Evolutionary conservation across 169 alveolate species (phyloP).

Genomic region (Eimeria tenella): DNA sequence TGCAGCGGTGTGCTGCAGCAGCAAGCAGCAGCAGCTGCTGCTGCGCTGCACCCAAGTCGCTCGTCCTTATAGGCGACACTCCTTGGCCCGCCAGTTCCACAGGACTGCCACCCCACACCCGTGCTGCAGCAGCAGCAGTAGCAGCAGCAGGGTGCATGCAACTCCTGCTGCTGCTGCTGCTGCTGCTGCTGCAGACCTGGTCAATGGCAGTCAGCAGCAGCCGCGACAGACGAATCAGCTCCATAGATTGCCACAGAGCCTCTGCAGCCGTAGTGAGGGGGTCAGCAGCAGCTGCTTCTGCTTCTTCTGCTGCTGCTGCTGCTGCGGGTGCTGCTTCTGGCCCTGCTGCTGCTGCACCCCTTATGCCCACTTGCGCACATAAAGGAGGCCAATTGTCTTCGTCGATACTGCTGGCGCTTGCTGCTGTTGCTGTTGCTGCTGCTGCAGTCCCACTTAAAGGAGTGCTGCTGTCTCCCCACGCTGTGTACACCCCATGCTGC

Average conservation of each 20-base stretch:
- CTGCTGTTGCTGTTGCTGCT: neutral
- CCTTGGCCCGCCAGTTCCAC: neutral
- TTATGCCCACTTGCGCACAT: neutral
- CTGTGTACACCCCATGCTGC: neutral
- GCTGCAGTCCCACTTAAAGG: neutral
- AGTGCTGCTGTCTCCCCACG: slow-evolving; percentile 21
- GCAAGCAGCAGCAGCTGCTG: slow-evolving; percentile 55
- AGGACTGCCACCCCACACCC: neutral
- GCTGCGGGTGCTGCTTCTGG: neutral
- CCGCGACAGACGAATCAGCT: neutral
- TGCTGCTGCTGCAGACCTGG: slow-evolving; percentile 38
- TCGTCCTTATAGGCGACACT: neutral
- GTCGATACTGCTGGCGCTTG: neutral
- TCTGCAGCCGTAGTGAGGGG: neutral
- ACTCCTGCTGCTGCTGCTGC: slow-evolving; percentile 30
- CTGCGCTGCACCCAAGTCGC: neutral
- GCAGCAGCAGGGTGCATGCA: neutral
- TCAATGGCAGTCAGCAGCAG: slow-evolving; percentile 10
- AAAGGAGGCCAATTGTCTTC: slow-evolving; percentile 17
- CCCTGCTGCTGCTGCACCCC: neutral
- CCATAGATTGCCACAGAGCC: neutral
- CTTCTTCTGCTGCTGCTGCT: neutral
- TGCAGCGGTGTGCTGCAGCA: slow-evolving; percentile 61
- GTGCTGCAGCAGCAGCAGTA: slow-evolving; percentile 15
- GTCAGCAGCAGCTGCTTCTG: slow-evolving; percentile 16